Evolutionary conservation across 2,329 filamentous ascomycete species (phyloP), one percentile per base, ranked within the genome.

Genomic region (Tricladium varicosporioides): DNA sequence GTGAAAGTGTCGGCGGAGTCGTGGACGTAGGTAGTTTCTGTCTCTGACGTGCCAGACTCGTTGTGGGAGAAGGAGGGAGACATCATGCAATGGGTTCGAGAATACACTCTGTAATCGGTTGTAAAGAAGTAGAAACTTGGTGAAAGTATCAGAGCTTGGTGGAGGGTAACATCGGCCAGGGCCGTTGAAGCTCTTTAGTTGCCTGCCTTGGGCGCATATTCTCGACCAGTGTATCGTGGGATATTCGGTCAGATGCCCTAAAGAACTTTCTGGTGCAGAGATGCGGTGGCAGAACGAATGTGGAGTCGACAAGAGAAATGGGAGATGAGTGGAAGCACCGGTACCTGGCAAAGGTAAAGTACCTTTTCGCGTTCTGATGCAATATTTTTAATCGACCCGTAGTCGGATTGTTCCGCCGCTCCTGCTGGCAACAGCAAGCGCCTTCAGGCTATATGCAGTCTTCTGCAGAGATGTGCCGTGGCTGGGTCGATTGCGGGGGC

Each of bases 161-260:
- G 8, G 53, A 55, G 31, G 49, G 33, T 36, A 57, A 60, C 58
- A 59, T 55, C 51, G 60, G 63, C 63, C 63, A 59, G 42, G 56
- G 64, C 62, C 59, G 61, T 48, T 50, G 45, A 45, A 60, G 60
- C 50, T 60, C 50, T 54, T 36, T 57, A 40, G 46, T 51, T 32
- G 56, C 51, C 49, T 55, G 60, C 61, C 59, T 60, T 57, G 61
- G 53, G 64, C 51, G 61, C 66, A 68, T 68, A 56, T 66, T 68
- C 66, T 63, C 65, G 63, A 58, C 43, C 48, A 50, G 36, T 19
- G 53, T 55, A 59, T 55, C 55, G 50, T 51, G 55, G 51, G 47
- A 51, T 45, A 60, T 49, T 42, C 16, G 52, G 48, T 59, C 59
- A 61, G 58, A 60, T 49, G 51, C 45, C 45, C 50, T 49, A 48